A percentile compares a stretch with the other conserved stretches of the same genome.
Evolutionary conservation across 768 basidiomycete genomes (phyloP).

Genomic region (Lactifluus volemus): DNA sequence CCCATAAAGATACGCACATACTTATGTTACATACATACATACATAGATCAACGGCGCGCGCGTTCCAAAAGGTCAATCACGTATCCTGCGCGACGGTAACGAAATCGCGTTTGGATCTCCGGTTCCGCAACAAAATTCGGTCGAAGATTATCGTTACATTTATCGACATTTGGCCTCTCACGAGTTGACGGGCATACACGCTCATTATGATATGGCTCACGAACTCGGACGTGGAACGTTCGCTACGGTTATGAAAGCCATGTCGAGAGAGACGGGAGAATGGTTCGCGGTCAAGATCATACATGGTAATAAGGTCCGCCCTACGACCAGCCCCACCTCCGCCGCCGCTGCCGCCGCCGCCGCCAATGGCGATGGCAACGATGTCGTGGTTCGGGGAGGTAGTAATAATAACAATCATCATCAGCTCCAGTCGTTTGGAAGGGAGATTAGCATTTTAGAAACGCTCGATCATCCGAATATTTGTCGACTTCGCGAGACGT

Average conservation of each 20-base stretch:
- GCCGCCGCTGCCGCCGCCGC: background rate
- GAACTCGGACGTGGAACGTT: constrained; percentile 89
- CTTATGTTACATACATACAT: too few relatives aligned
- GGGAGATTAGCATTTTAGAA: constrained; percentile 76
- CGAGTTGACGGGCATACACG: constrained; percentile 48
- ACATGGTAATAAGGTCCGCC: constrained; percentile 38
- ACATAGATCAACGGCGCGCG: constrained; percentile 62
- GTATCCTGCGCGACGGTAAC: constrained; percentile 67
- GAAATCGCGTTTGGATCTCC: constrained; percentile 78
- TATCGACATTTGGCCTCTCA: constrained; percentile 54
- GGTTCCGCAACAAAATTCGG: constrained; percentile 35
- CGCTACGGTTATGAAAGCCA: constrained; percentile 80
- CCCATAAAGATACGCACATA: background rate
- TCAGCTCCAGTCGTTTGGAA: constrained; percentile 36
- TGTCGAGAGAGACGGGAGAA: constrained; percentile 59
- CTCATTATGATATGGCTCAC: constrained; percentile 52
- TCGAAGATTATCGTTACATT: constrained; percentile 73
- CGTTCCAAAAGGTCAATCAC: constrained; percentile 47
- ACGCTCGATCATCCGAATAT: constrained; percentile 74
- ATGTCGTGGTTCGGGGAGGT: too few relatives aligned
- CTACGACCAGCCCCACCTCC: background rate
- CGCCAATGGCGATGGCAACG: background rate
- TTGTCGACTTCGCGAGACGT: constrained; percentile 70
- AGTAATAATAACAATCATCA: background rate
- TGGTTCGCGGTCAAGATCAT: constrained; percentile 90